Conservation (phyloP, 495 filamentous ascomycete species). For the Xylaria longipes region DNA sequence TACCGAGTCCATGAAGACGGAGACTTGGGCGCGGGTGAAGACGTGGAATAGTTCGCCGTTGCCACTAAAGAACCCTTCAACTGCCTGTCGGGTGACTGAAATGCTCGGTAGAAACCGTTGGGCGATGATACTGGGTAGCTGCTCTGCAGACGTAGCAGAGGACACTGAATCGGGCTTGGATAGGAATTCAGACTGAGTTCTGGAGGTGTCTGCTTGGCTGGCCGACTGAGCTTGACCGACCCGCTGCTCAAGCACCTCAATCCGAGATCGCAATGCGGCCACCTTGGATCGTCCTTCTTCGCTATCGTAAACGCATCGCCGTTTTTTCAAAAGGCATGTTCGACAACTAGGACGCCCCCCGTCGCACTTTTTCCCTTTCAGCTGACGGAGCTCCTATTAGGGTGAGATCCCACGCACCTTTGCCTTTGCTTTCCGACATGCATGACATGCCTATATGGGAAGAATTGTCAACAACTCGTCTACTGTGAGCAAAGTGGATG, state of each 20-base stretch:
- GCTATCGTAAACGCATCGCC: neutral
- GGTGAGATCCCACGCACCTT: neutral
- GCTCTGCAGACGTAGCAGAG: neutral
- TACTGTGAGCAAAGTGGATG: too few relatives aligned
- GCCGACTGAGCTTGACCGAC: neutral
- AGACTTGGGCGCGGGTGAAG: neutral
- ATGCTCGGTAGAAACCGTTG: neutral
- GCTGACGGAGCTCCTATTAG: neutral
- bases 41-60: neutral
- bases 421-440: conserved; percentile 12
- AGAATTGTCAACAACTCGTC: neutral
- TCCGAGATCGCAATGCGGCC: neutral
- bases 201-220: neutral
- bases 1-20: neutral
- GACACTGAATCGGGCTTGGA: neutral
- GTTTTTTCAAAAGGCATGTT: neutral
- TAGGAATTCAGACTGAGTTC: neutral
- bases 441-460: neutral
- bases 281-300: neutral
- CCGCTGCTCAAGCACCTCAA: neutral
- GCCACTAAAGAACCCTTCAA: neutral
- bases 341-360: neutral
- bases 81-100: neutral
- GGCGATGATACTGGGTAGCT: neutral
- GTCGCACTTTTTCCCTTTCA: neutral